Conservation (phyloP, 768 basidiomycete genomes). For the Agaricus sinodeliciosus region DNA sequence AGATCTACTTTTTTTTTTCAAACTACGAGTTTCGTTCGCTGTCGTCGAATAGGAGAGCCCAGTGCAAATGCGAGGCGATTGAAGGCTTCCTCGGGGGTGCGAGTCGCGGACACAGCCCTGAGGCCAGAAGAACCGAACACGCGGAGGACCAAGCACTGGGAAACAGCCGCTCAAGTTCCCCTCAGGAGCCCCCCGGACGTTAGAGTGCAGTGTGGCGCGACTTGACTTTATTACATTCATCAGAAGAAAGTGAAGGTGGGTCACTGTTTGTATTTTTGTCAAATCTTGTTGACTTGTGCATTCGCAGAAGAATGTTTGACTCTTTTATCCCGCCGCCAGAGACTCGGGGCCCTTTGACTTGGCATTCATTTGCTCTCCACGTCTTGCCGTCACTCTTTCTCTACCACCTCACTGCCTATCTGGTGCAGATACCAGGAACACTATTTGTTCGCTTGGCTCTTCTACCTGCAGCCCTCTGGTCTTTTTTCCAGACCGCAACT, state of each 20-base stretch:
- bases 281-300: neutral
- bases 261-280: neutral
- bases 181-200: no score
- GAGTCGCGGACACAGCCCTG: no score
- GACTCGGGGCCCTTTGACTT: conserved; percentile 28
- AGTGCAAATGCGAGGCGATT: neutral
- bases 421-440: conserved; percentile 44
- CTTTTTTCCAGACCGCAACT: conserved; percentile 35
- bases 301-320: conserved; percentile 22
- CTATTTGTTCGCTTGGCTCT: conserved; percentile 35
- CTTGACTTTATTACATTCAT: no score
- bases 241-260: neutral
- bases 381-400: conserved; percentile 35
- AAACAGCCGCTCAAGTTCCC: no score
- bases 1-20: no score
- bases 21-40: neutral
- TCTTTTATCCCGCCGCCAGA: conserved; percentile 21
- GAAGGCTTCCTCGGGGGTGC: no score
- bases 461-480: conserved; percentile 42
- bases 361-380: conserved; percentile 25
- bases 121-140: no score
- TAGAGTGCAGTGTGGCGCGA: no score
- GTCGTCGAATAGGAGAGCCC: neutral
- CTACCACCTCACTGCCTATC: conserved; percentile 46
- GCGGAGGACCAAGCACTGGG: no score